phyloP scores from a whole-genome alignment of 768 basidiomycete species.

The Russula ochroleuca region DNA sequence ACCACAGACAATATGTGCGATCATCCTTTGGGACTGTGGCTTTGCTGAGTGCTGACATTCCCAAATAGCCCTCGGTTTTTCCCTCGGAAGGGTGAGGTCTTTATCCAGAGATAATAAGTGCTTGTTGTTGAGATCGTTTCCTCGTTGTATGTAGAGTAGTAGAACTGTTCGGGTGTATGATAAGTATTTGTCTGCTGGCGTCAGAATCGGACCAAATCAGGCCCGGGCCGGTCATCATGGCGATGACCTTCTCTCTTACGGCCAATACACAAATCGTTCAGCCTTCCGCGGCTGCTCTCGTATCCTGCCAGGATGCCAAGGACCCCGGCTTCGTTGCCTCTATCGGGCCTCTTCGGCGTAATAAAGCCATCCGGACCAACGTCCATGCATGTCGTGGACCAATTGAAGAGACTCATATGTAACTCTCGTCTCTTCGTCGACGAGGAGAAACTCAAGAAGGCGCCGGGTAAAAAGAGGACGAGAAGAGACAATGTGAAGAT shows the following conservation, averaged over 20 bases:
- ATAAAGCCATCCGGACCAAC: slow-evolving; percentile 90
- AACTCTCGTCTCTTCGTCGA: slow-evolving; percentile 77
- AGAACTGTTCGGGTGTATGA: neutral
- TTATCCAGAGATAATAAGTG: neutral
- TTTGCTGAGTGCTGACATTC: neutral
- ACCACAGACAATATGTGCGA: slow-evolving; percentile 33
- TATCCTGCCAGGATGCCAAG: slow-evolving; percentile 12
- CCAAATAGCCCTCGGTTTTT: neutral
- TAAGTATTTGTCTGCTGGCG: neutral
- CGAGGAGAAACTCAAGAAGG: slow-evolving; percentile 49
- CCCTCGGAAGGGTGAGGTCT: slow-evolving; percentile 9
- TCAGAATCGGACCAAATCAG: too few relatives aligned
- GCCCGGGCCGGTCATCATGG: neutral
- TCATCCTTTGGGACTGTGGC: neutral
- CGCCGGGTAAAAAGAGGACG: slow-evolving; percentile 45
- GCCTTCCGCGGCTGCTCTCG: neutral
- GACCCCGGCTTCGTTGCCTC: slow-evolving; percentile 45
- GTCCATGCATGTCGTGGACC: slow-evolving; percentile 86
- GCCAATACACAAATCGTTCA: neutral
- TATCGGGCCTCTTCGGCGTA: slow-evolving; percentile 82
- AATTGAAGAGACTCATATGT: slow-evolving; percentile 73
- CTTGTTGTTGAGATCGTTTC: neutral
- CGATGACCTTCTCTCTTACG: neutral
- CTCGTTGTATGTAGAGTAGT: neutral
- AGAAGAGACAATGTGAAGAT: slow-evolving; percentile 60